Conservation (phyloP, 1,284 basidiomycete species). For the Tranzscheliella williamsii region DNA sequence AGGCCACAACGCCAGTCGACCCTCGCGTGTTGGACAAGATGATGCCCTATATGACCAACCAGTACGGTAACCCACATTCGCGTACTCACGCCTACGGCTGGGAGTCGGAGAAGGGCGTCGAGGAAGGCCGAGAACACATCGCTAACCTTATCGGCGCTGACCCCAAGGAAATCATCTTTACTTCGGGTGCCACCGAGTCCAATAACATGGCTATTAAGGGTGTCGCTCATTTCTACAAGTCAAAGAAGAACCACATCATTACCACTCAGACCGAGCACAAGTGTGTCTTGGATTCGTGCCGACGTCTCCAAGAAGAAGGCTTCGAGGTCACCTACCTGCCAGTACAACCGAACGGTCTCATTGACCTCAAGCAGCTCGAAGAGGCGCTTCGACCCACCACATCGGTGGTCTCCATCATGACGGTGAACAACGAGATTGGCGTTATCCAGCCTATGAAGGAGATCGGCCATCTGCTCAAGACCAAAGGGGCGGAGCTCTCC, state of each 20-base stretch:
- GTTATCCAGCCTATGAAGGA: constrained; percentile 97
- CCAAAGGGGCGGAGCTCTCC: constrained; percentile 68
- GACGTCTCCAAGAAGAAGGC: constrained; percentile 91
- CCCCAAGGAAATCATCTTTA: constrained; percentile 94
- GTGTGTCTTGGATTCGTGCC: constrained; percentile 97
- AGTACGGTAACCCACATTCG: constrained; percentile 97
- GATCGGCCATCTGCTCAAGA: constrained; percentile 78
- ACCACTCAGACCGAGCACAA: constrained; percentile 79
- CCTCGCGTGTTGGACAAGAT: constrained; percentile 96
- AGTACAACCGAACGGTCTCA: constrained; percentile 81
- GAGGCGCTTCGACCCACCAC: constrained; percentile 80
- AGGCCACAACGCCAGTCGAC: constrained; percentile 90
- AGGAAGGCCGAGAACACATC: constrained; percentile 86
- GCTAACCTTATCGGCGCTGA: constrained; percentile 92
- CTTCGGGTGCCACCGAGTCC: constrained; percentile 95
- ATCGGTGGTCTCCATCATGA: constrained; percentile 91
- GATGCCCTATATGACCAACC: constrained; percentile 93
- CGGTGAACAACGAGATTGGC: constrained; percentile 99
- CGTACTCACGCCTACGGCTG: constrained; percentile 98
- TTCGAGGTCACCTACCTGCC: constrained; percentile 98
- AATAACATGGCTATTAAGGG: constrained; percentile 99
- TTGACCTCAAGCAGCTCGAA: constrained; percentile 77
- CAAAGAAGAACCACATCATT: constrained; percentile 66
- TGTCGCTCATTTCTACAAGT: constrained; percentile 76
- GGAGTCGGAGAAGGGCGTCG: constrained; percentile 94